Evolutionary conservation across 768 basidiomycete genomes (phyloP), one percentile per base, ranked within the genome.

Genomic region (Tulasnella sp.): DNA sequence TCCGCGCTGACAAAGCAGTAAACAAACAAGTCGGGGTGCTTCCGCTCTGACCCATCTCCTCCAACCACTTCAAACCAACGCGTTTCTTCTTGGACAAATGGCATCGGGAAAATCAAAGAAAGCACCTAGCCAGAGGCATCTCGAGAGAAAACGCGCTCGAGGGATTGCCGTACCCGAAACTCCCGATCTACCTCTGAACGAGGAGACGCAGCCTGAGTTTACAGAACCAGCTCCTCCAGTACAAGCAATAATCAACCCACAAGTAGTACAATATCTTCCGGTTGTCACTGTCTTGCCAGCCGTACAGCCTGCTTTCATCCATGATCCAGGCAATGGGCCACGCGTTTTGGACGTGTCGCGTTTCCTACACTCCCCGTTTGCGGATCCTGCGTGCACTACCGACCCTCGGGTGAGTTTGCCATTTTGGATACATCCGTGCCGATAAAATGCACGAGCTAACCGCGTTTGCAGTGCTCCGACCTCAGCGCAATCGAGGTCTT

Each of bases 261-360:
- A 69, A 69, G 34, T 22, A 25, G 19, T 37, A n/a, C 39, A 69
- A n/a, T 2, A n/a, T n/a, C n/a, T 38, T 15, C 37, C 40, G 15
- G 58, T 25, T 39, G 69, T 70, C 49, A 74, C 25, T n/a, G 49
- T 58, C 29, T 38, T 64, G 52, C 73, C 73, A 36, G 36, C 54
- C 3, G 17, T 52, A 54, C 73, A 49, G n/a, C 73, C 73, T 31
- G 91, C 92, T 15, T 90, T 89, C 79, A 91, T 94, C 25, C 83
- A 91, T 77, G 91, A 94, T 81, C 91, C 91, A 0, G 93, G 93
- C 39, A 91, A 90, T 77, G 93, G 93, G 0, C 91, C 91, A 11
- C 90, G 91, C 58, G 91, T 94, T 12, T 86, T 88, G 14, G 86
- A 92, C 80, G 83, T 87, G n/a, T 84, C 83, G n/a, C 85, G 86